Percentiles rank a stretch among this genome's conserved stretches.
Evolutionary conservation across 2,329 filamentous ascomycete species (phyloP).

Genomic region (Penicillium polonicum): DNA sequence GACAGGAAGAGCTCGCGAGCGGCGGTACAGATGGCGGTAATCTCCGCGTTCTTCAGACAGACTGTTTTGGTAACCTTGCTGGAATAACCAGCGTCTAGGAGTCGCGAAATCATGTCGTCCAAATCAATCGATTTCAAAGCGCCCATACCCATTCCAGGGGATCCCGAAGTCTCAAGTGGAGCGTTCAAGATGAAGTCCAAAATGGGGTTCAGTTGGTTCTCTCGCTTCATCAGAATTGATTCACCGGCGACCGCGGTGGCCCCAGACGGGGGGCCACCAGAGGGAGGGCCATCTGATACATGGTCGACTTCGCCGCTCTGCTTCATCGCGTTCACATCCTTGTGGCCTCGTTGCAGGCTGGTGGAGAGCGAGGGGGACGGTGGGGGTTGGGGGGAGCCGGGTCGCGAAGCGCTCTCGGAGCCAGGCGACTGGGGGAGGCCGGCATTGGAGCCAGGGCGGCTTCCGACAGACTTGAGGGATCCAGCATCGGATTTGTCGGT

Average conservation of each 20-base stretch:
- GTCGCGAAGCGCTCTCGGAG: constrained; percentile 48
- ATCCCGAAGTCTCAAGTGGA: constrained; percentile 44
- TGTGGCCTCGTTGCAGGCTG: constrained; percentile 69
- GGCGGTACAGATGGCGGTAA: constrained; percentile 86
- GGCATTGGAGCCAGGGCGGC: constrained; percentile 39
- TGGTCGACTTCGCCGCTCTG: constrained; percentile 88
- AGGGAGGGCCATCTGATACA: constrained; percentile 86
- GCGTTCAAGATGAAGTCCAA: constrained; percentile 51
- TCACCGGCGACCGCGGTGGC: constrained; percentile 71
- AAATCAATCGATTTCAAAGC: constrained; percentile 91
- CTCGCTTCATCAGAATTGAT: constrained; percentile 83
- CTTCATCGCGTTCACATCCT: constrained; percentile 77
- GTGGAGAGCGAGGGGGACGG: constrained; percentile 85
- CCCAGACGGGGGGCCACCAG: constrained; percentile 58
- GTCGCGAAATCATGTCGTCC: constrained; percentile 93
- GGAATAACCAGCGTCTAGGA: constrained; percentile 91
- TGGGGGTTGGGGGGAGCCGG: constrained; percentile 60
- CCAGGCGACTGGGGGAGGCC: constrained; percentile 34
- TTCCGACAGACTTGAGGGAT: constrained; percentile 70
- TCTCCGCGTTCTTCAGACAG: constrained; percentile 96
- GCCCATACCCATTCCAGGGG: constrained; percentile 73
- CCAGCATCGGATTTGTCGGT: constrained; percentile 68
- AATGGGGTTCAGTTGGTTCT: constrained; percentile 68
- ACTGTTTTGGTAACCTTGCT: constrained; percentile 98
- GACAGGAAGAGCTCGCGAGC: constrained; percentile 86